Conservation (phyloP, 345 rosid species). For the Punica granatum region DNA sequence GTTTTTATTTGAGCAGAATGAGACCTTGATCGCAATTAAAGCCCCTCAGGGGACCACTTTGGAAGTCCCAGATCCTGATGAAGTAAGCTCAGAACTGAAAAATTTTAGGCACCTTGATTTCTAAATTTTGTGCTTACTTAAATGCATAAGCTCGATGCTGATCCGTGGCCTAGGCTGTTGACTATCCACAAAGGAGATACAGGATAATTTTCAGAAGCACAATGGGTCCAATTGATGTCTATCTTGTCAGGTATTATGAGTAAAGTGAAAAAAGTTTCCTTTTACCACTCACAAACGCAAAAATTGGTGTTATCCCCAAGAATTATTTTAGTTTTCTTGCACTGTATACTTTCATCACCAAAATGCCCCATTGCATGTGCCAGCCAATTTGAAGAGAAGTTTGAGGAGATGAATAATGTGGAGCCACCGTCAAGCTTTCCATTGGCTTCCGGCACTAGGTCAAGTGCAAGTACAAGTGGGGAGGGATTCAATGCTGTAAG, state of each 20-base stretch:
- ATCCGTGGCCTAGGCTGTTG: slow-evolving; percentile 50
- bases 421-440: slow-evolving; percentile 41
- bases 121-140: slow-evolving; percentile 7
- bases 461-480: slow-evolving; percentile 43
- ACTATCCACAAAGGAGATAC: slow-evolving; percentile 75
- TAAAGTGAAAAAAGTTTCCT: neutral
- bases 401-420: slow-evolving; percentile 61
- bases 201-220: slow-evolving; percentile 91
- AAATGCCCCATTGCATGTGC: slow-evolving; percentile 9
- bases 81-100: slow-evolving; percentile 38
- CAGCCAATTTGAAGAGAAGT: slow-evolving; percentile 91
- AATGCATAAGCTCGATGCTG: slow-evolving; percentile 22
- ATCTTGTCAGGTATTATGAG: slow-evolving; percentile 68
- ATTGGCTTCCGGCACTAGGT: slow-evolving; percentile 52
- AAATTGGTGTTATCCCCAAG: neutral
- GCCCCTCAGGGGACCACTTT: slow-evolving; percentile 98
- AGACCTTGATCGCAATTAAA: slow-evolving; percentile 93
- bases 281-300: neutral
- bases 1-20: slow-evolving; percentile 49
- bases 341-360: slow-evolving; percentile 4
- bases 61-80: slow-evolving; percentile 95
- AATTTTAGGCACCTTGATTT: neutral
- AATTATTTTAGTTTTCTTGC: slow-evolving; percentile 6
- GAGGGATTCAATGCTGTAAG: slow-evolving; percentile 30
- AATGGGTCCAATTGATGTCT: slow-evolving; percentile 96